Percentiles rank a stretch among this genome's conserved stretches.
Conservation (phyloP, 192 early-diverging fungal species). For the Mortierella alpina region DNA sequence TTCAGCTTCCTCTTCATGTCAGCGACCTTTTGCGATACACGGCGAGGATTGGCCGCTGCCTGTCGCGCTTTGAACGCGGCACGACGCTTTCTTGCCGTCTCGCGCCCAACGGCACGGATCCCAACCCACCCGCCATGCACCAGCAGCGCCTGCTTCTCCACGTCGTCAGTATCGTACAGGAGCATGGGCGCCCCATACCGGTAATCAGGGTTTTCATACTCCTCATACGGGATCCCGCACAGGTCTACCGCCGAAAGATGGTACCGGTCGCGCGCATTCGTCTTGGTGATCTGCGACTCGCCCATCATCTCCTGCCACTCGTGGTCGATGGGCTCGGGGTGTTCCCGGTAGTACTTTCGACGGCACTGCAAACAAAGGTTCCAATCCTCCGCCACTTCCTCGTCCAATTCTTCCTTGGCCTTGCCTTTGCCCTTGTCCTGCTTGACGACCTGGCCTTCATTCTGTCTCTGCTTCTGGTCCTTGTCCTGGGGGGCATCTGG, state of each 20-base stretch:
- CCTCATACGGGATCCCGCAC: not conserved
- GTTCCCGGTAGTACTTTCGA: conserved; percentile 5
- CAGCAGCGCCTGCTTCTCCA: conserved; percentile 5
- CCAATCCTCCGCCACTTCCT: not conserved
- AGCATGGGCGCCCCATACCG: conserved; percentile 14
- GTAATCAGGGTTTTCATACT: conserved; percentile 7
- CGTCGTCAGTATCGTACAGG: not conserved
- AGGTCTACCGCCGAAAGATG: conserved; percentile 5
- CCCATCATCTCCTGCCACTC: not conserved
- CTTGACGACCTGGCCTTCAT: too few relatives aligned
- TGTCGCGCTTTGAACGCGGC: too few relatives aligned
- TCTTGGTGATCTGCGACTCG: conserved; percentile 15
- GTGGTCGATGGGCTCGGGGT: not conserved
- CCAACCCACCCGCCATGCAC: conserved; percentile 30
- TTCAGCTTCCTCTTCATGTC: too few relatives aligned
- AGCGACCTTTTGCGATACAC: too few relatives aligned
- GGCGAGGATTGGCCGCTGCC: too few relatives aligned
- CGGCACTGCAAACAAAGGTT: conserved; percentile 11
- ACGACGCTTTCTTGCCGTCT: too few relatives aligned
- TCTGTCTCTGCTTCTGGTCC: too few relatives aligned
- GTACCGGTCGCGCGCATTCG: not conserved
- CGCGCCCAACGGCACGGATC: not conserved
- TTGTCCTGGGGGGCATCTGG: too few relatives aligned
- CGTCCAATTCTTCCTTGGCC: not conserved
- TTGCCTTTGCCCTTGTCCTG: too few relatives aligned